phyloP scores from a whole-genome alignment of 371 early-diverging fungal species.

The Sporodiniella umbellata region DNA sequence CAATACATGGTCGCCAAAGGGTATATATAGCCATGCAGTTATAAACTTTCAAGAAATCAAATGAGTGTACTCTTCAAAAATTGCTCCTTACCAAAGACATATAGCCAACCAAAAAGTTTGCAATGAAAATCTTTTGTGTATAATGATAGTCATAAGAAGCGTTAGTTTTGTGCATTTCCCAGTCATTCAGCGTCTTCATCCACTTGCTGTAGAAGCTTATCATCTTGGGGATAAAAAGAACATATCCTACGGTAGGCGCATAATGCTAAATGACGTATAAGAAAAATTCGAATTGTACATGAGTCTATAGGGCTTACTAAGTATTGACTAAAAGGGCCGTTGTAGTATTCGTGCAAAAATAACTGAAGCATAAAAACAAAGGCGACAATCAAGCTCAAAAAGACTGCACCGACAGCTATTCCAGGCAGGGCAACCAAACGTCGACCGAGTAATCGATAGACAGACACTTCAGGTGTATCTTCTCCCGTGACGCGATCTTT shows the following conservation, averaged over 20 bases:
- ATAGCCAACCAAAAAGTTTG: slow-evolving; percentile 79
- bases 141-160: slow-evolving; percentile 67
- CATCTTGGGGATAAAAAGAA: slow-evolving; percentile 70
- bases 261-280: slow-evolving; percentile 47
- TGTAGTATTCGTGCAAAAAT: slow-evolving; percentile 78
- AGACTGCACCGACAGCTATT: slow-evolving; percentile 57
- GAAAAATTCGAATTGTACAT: neutral
- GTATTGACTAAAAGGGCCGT: slow-evolving; percentile 63
- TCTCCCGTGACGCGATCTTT: slow-evolving; percentile 77
- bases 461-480: slow-evolving; percentile 62
- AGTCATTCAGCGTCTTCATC: slow-evolving; percentile 64
- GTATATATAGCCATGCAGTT: slow-evolving; percentile 86
- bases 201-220: slow-evolving; percentile 64
- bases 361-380: slow-evolving; percentile 75
- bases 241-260: slow-evolving; percentile 73
- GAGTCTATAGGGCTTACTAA: slow-evolving; percentile 22
- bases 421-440: slow-evolving; percentile 59
- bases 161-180: slow-evolving; percentile 82
- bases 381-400: slow-evolving; percentile 62
- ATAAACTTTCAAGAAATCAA: slow-evolving; percentile 46
- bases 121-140: slow-evolving; percentile 81
- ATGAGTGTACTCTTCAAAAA: neutral
- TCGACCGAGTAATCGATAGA: slow-evolving; percentile 68
- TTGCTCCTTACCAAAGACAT: slow-evolving; percentile 56
- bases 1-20: slow-evolving; percentile 57